Evolutionary conservation across 331 rosid genomes (phyloP).

Genomic region (Acacia concinna): DNA sequence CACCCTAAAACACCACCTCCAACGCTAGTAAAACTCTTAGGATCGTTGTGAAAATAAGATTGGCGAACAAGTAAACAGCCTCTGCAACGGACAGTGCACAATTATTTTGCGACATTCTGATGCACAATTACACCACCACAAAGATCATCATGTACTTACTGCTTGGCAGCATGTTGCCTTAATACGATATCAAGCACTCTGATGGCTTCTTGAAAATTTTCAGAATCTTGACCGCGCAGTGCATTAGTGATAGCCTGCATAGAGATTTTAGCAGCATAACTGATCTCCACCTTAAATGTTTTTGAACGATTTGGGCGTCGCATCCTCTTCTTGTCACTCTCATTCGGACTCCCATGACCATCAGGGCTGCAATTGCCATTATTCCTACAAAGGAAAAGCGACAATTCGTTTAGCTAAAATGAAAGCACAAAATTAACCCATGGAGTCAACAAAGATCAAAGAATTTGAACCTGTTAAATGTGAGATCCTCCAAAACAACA

Average conservation of each 20-base stretch:
- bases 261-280: slow-evolving; percentile 80
- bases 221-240: slow-evolving; percentile 78
- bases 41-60: slow-evolving; percentile 75
- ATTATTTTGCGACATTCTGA: not conserved
- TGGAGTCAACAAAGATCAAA: not conserved
- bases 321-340: slow-evolving; percentile 75
- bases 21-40: slow-evolving; percentile 56
- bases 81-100: slow-evolving; percentile 43
- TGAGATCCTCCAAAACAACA: slow-evolving; percentile 72
- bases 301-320: slow-evolving; percentile 64
- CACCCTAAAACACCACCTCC: slow-evolving; percentile 96
- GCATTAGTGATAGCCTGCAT: slow-evolving; percentile 80
- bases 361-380: slow-evolving; percentile 67
- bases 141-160: slow-evolving; percentile 44
- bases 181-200: slow-evolving; percentile 85
- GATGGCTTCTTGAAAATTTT: slow-evolving; percentile 81
- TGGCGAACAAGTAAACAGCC: slow-evolving; percentile 95
- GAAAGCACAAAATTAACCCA: not conserved
- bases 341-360: slow-evolving; percentile 56
- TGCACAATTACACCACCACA: not conserved
- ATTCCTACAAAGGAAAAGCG: slow-evolving; percentile 39
- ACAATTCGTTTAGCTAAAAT: not conserved
- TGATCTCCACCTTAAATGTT: slow-evolving; percentile 72
- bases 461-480: slow-evolving; percentile 55
- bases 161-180: slow-evolving; percentile 91